These are phyloP conservation scores for Dryas drummondii DNA, from an alignment of 306 rosid species.

Conservation along the genomic window DNA sequence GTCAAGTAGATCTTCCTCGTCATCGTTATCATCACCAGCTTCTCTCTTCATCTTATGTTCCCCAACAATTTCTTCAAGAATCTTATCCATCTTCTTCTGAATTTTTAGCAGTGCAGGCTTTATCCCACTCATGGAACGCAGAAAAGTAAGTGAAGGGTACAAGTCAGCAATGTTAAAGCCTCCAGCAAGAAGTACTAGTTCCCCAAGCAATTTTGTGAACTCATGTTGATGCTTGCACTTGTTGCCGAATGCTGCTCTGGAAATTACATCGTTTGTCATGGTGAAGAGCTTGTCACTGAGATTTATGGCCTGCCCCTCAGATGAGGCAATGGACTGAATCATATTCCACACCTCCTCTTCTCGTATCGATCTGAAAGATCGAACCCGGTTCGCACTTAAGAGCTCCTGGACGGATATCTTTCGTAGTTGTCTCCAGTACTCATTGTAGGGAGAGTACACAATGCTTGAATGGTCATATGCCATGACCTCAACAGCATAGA, in stretches of 20 bases:
- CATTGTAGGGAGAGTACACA: background rate
- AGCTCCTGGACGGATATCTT: background rate
- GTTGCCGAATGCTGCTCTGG: background rate
- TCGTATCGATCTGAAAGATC: background rate
- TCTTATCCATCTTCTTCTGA: background rate
- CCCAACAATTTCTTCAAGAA: conserved; percentile 16
- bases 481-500: background rate
- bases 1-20: conserved; percentile 10
- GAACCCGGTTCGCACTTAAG: background rate
- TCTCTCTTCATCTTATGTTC: background rate
- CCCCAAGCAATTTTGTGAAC: conserved; percentile 3
- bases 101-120: background rate
- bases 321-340: background rate
- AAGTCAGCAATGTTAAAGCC: background rate
- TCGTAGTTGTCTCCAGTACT: background rate
- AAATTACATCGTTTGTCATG: background rate
- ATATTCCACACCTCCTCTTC: background rate
- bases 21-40: no score
- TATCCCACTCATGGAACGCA: background rate
- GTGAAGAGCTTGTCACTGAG: background rate
- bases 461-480: background rate
- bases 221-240: conserved; percentile 7
- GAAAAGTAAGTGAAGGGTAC: conserved; percentile 15
- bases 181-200: background rate
- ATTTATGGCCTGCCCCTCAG: background rate